Base-by-base conservation (phyloP, 1,139 yeast genomes). In the Yamadazyma kanchanaburiensis region DNA sequence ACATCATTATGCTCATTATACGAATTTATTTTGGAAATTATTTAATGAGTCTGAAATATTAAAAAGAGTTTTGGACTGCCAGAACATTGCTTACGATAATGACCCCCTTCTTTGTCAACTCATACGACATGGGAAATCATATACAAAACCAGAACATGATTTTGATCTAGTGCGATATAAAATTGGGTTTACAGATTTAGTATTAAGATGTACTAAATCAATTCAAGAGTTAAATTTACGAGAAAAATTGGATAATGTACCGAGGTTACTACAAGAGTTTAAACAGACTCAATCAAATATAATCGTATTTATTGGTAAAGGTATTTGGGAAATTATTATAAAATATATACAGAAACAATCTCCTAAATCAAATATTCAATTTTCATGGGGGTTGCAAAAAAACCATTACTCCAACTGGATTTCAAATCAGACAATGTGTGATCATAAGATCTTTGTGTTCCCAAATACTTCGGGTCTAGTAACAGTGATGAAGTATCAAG, bases 381-480 rank as follows among this genome's bases (percentile, higher is more conserved):
- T 67, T 33, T n/a, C 46, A 13, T 83, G 83, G 77, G 91, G 89
- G 0, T 43, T 51, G 34, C 81, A 73, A 40, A 33, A 32, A 3
- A 21, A 29, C 12, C 41, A 43, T 2, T 35, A 59, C 12, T 32
- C 38, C 15, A 34, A 42, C 3, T 48, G 41, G 5, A 30, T 35
- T 39, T 11, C 16, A 12, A 10, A 20, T 6, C 26, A 35, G 10
- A 9, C 45, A 13, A 30, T 32, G 2, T 17, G 22, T 19, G 34
- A 39, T 7, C 33, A 47, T 24, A 26, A 46, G 30, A 38, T 78
- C 0, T 75, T 67, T 49, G 89, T 83, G 4, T 69, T 82, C 24
- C 91, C 91, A 3, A 79, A 80, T 31, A 82, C 91, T 0, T 80
- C 88, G 2, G 94, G 94, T 0, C 57, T 84, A n/a, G 91, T 80